phyloP scores from a whole-genome alignment of 495 filamentous ascomycete species.

The Annulohypoxylon stygium region DNA sequence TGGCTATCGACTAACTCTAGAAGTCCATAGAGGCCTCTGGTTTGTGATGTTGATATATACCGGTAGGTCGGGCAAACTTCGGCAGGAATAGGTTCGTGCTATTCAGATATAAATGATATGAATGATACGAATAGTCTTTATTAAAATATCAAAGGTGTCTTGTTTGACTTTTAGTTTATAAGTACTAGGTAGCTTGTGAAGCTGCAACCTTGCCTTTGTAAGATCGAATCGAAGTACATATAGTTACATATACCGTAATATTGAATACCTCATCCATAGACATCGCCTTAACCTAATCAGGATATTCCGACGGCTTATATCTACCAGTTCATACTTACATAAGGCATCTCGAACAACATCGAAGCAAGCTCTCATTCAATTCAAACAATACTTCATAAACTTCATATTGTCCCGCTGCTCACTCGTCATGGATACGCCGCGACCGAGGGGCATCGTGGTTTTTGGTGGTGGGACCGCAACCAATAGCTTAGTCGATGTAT shows the following conservation, averaged over 20 bases:
- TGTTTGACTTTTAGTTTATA: neutral
- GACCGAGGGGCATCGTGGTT: slow-evolving; percentile 72
- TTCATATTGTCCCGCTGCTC: neutral
- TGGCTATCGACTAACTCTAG: neutral
- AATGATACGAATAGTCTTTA: neutral
- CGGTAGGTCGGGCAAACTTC: slow-evolving; percentile 30
- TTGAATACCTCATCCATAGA: neutral
- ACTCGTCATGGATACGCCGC: slow-evolving; percentile 39
- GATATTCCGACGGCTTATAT: slow-evolving; percentile 2
- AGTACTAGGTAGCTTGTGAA: no score
- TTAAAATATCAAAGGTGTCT: neutral
- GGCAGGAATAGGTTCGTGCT: slow-evolving; percentile 1
- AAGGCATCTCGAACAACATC: no score
- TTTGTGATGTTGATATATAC: no score
- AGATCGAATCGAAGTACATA: no score
- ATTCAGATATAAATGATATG: neutral
- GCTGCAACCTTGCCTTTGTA: no score
- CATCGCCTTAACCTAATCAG: slow-evolving; percentile 17
- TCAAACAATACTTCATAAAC: neutral
- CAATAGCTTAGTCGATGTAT: slow-evolving; percentile 93
- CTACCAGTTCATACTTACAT: neutral
- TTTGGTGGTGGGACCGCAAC: slow-evolving; percentile 93
- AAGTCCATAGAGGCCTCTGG: no score
- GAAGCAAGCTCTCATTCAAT: no score
- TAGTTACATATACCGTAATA: no score